phyloP scores from a whole-genome alignment of 495 filamentous ascomycete species.

The Daldinia childiae region DNA sequence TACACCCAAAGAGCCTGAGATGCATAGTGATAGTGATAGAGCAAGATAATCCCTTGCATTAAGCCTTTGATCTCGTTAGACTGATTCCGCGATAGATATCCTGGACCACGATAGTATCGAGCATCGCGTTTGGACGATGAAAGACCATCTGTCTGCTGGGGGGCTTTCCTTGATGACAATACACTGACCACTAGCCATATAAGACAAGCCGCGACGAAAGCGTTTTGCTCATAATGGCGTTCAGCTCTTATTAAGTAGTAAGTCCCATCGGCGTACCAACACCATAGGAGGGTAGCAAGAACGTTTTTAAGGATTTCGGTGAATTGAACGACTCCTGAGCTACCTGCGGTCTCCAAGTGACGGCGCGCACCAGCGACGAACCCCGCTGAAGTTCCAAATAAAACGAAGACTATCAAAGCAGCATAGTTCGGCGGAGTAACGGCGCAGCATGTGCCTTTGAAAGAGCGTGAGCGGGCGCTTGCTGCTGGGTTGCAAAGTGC shows the following conservation, averaged over 20 bases:
- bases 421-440: conserved; percentile 49
- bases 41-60: conserved; percentile 67
- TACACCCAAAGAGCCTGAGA: conserved; percentile 63
- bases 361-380: not conserved
- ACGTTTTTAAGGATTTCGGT: conserved; percentile 42
- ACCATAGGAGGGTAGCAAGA: conserved; percentile 56
- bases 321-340: not conserved
- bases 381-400: conserved; percentile 24
- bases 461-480: conserved; percentile 53
- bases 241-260: conserved; percentile 64
- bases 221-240: conserved; percentile 55
- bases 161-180: conserved; percentile 48
- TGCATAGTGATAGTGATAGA: conserved; percentile 66
- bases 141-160: conserved; percentile 15
- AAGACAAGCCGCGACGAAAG: conserved; percentile 54
- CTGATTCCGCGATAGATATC: conserved; percentile 63
- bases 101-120: conserved; percentile 30
- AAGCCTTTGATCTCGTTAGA: conserved; percentile 73
- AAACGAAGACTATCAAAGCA: conserved; percentile 48
- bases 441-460: conserved; percentile 68
- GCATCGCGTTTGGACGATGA: conserved; percentile 19
- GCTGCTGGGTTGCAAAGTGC: conserved; percentile 63
- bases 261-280: conserved; percentile 66
- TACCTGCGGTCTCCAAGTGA: not conserved
- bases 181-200: conserved; percentile 51